Evolutionary conservation across 2,329 filamentous ascomycete genomes (phyloP).

Genomic region (Mycocentrospora acerina): DNA sequence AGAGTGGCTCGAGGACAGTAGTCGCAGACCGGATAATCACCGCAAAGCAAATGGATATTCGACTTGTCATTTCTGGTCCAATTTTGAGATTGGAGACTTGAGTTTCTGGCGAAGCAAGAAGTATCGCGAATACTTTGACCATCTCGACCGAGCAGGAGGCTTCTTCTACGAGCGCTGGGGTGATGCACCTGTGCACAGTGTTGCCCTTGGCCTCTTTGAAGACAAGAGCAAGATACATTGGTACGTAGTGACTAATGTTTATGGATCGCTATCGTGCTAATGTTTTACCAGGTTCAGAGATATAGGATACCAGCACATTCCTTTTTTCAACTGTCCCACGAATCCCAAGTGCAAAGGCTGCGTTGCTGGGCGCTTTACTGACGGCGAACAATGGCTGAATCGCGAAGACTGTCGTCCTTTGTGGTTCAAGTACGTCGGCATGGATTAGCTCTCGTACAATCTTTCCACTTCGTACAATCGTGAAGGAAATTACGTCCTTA

Average conservation of each 20-base stretch:
- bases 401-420: constrained; percentile 92
- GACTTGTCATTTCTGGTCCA: constrained; percentile 99
- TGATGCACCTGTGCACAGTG: constrained; percentile 94
- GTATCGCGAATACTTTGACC: constrained; percentile 95
- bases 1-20: constrained; percentile 80
- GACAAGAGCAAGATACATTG: constrained; percentile 90
- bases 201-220: constrained; percentile 88
- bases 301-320: constrained; percentile 97
- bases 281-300: constrained; percentile 84
- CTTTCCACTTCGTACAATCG: too few species aligned
- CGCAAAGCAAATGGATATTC: constrained; percentile 86
- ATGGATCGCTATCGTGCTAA: neutral
- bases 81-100: constrained; percentile 95
- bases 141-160: constrained; percentile 88
- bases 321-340: constrained; percentile 98
- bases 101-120: constrained; percentile 85
- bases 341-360: constrained; percentile 91
- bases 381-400: constrained; percentile 81
- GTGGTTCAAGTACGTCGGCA: constrained; percentile 95
- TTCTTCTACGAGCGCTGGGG: constrained; percentile 99
- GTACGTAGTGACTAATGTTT: constrained; percentile 55
- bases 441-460: constrained; percentile 54
- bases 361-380: constrained; percentile 81
- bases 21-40: constrained; percentile 76
- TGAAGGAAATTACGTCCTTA: too few species aligned